Conservation (phyloP, 192 early-diverging fungal genomes). For the Backusella circina region DNA sequence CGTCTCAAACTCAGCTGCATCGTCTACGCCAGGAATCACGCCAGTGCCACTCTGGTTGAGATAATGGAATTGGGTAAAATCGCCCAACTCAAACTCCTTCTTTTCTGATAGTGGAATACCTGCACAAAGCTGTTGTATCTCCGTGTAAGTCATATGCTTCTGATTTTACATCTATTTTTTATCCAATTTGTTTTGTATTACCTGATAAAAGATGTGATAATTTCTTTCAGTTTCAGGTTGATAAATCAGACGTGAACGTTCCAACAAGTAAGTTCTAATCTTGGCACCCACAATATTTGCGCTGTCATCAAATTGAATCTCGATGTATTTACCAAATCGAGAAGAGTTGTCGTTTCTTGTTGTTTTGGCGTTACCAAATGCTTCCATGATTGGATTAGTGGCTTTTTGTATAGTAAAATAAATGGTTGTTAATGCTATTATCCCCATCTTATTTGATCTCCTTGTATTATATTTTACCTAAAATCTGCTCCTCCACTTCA, state of each 20-base stretch:
- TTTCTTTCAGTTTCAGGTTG: constrained; percentile 93
- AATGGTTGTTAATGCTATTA: neutral
- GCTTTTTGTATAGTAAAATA: constrained; percentile 40
- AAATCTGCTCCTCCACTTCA: constrained; percentile 76
- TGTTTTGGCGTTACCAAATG: constrained; percentile 99
- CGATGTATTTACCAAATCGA: constrained; percentile 98
- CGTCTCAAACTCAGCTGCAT: constrained; percentile 86
- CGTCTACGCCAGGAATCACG: constrained; percentile 84
- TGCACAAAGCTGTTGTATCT: constrained; percentile 66
- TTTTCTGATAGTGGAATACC: constrained; percentile 81
- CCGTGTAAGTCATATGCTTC: neutral
- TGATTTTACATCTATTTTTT: too few species aligned
- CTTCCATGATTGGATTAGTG: constrained; percentile 99
- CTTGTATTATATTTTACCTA: constrained; percentile 36
- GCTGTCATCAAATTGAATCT: constrained; percentile 87
- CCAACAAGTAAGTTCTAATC: constrained; percentile 94
- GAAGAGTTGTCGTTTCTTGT: constrained; percentile 99
- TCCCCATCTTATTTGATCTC: neutral
- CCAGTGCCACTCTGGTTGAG: constrained; percentile 83
- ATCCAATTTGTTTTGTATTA: neutral
- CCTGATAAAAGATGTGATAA: constrained; percentile 99
- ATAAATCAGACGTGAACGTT: constrained; percentile 92
- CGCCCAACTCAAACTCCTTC: constrained; percentile 76
- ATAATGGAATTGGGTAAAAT: constrained; percentile 80
- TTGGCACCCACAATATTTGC: constrained; percentile 88